Evolutionary conservation across 1,284 basidiomycete species (phyloP), one percentile per base, ranked within the genome.

Genomic region (Rhodotorula glutinis): DNA sequence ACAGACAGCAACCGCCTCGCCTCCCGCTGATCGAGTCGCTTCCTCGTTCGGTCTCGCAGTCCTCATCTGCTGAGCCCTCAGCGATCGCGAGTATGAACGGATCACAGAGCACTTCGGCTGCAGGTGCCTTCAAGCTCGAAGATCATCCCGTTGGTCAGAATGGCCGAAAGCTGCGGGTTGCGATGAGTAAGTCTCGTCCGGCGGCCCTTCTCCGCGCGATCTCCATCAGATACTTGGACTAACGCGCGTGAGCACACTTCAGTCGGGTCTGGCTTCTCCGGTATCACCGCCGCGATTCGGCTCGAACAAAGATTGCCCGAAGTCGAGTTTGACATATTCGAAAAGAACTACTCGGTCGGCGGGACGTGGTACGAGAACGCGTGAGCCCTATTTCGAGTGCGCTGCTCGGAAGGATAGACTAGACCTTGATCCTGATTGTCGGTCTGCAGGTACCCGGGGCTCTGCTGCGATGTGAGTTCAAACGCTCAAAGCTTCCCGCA

Each of bases 321-420:
- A 17, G 72, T 86, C 11, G 78, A 85, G 29, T 73, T 87, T 13
- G 82, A 81, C 1, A 83, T 87, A n/a, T 87, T 86, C 72, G 86
- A 87, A 58, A 83, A 84, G 68, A 82, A 83, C 65, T 79, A 80
- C 7, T 84, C 82, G 2, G 78, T 87, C 25, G 86, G 86, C 21
- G 86, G 86, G 5, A 83, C 85, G 2, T 87, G 62, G 66, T 64
- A 54, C n/a, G 66, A 65, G 56, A 69, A 63, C 57, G 49, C 27
- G 61, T 63, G 13, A 29, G 51, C 30, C 14, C 23, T 14, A 4
- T 16, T 43, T 43, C 41, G 41, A 43, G 17, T 44, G 43, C 43
- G 5, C 14, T 44, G 43, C 43, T 44, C 17, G 43, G 43, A 44
- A 7, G 9, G 5, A 5, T 44, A 16, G 8, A 7, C 5, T 44